A percentile compares a stretch with the other conserved stretches of the same genome.
phyloP scores from a whole-genome alignment of 2,329 filamentous ascomycete genomes.

The Talaromyces piceae region DNA sequence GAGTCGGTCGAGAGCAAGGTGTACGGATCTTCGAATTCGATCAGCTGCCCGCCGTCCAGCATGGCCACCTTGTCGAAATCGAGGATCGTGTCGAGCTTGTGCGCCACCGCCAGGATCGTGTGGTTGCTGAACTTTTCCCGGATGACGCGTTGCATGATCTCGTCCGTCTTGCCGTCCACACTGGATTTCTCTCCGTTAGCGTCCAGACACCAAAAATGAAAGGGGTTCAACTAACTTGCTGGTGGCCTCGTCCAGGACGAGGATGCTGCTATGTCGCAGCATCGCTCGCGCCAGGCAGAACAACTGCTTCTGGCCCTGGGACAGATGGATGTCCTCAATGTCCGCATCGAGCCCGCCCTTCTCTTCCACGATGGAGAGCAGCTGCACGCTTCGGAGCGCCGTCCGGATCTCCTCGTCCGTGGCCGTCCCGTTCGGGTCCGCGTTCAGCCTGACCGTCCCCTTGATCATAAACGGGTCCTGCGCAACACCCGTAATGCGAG shows the following conservation, averaged over 20 bases:
- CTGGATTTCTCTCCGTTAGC: conserved; percentile 24
- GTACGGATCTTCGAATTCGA: conserved; percentile 31
- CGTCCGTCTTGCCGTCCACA: conserved; percentile 52
- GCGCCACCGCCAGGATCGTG: conserved; percentile 54
- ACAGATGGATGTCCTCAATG: conserved; percentile 45
- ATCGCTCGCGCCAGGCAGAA: conserved; percentile 57
- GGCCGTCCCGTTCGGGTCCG: conserved; percentile 28
- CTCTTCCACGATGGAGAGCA: conserved; percentile 29
- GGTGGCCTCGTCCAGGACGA: conserved; percentile 39
- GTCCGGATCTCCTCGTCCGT: conserved; percentile 28
- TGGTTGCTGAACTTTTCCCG: conserved; percentile 47
- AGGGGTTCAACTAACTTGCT: conserved; percentile 23
- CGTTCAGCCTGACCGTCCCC: conserved; percentile 33
- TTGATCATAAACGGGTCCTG: conserved; percentile 39
- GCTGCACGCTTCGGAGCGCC: conserved; percentile 32
- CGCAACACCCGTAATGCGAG: conserved; percentile 35
- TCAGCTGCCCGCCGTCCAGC: conserved; percentile 27
- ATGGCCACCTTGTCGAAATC: conserved; percentile 34
- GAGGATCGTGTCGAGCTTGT: conserved; percentile 44
- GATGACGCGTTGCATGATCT: conserved; percentile 50
- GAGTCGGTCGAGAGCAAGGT: conserved; percentile 30
- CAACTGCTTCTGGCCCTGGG: conserved; percentile 56
- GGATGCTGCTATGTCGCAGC: conserved; percentile 39
- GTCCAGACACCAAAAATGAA: not conserved
- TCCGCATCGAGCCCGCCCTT: conserved; percentile 34